Percentiles rank a stretch among this genome's conserved stretches.
These are phyloP conservation scores for Sarocladiaceae sp. DNA, from an alignment of 2,329 filamentous ascomycete species.

Conservation along the genomic window DNA sequence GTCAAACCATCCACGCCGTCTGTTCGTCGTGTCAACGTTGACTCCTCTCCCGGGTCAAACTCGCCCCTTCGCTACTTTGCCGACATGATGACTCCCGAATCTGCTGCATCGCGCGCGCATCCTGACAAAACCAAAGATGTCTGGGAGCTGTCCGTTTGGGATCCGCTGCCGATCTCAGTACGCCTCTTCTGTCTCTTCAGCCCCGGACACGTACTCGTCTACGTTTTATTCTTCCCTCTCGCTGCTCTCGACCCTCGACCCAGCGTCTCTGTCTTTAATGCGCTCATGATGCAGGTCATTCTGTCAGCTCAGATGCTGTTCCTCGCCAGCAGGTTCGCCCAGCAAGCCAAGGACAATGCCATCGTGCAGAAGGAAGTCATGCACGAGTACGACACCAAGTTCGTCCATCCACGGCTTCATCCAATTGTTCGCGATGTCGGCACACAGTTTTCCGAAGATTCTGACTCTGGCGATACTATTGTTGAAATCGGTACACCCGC, in stretches of 20 bases:
- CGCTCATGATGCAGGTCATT: slow-evolving; percentile 67
- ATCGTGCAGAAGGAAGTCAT: slow-evolving; percentile 88
- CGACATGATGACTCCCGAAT: slow-evolving; percentile 58
- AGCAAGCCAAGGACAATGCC: slow-evolving; percentile 77
- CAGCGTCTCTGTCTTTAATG: slow-evolving; percentile 79
- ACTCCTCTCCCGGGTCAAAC: slow-evolving; percentile 70
- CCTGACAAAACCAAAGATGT: slow-evolving; percentile 79
- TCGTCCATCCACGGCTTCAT: slow-evolving; percentile 83
- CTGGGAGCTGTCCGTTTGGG: slow-evolving; percentile 93
- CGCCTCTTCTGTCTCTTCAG: slow-evolving; percentile 86
- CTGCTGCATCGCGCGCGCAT: slow-evolving; percentile 76
- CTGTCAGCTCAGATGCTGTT: slow-evolving; percentile 69
- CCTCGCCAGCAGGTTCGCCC: slow-evolving; percentile 67
- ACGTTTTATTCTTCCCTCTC: slow-evolving; percentile 81
- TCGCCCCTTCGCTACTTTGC: slow-evolving; percentile 74
- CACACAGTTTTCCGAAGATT: slow-evolving; percentile 62
- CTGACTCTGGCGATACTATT: slow-evolving; percentile 35
- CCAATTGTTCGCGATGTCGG: slow-evolving; percentile 70
- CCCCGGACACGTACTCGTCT: slow-evolving; percentile 85
- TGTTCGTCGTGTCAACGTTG: slow-evolving; percentile 79
- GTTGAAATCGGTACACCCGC: slow-evolving; percentile 48
- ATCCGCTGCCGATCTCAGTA: slow-evolving; percentile 78
- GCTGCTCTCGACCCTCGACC: slow-evolving; percentile 68
- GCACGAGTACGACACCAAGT: slow-evolving; percentile 94
- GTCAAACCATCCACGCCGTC: slow-evolving; percentile 71